These are phyloP conservation scores for Papiliotrema laurentii DNA, from an alignment of 1,284 basidiomycete genomes.

Conservation along the genomic window DNA sequence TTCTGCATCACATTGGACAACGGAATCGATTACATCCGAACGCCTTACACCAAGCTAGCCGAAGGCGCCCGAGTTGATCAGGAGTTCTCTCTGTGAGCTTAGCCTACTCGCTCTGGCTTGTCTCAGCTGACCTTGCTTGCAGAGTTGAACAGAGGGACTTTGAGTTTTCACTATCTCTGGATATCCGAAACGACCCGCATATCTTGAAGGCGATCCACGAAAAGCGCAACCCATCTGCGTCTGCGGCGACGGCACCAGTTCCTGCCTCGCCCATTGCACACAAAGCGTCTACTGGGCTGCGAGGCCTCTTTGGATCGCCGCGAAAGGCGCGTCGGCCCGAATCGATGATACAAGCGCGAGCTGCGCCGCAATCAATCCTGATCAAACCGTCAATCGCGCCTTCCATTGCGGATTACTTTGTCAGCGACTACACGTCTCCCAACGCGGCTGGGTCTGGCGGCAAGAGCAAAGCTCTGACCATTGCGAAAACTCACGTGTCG, in stretches of 20 bases:
- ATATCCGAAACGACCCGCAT: constrained; percentile 75
- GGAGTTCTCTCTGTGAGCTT: constrained; percentile 82
- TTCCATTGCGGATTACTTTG: constrained; percentile 75
- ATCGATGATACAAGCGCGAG: constrained; percentile 21
- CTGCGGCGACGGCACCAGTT: constrained; percentile 44
- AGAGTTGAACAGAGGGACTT: constrained; percentile 62
- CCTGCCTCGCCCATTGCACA: constrained; percentile 19
- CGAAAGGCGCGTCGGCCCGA: constrained; percentile 59
- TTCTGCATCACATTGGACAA: constrained; percentile 93
- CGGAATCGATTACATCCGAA: constrained; percentile 93
- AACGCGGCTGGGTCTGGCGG: too few relatives aligned
- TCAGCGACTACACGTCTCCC: constrained; percentile 24
- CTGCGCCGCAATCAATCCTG: constrained; percentile 12
- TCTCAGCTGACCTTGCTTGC: constrained; percentile 1
- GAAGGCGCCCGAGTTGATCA: constrained; percentile 72
- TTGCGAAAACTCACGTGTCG: constrained; percentile 73
- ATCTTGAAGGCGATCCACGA: constrained; percentile 60
- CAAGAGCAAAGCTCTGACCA: constrained; percentile 48
- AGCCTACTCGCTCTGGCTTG: neutral
- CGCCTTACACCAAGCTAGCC: constrained; percentile 67
- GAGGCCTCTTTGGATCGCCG: constrained; percentile 68
- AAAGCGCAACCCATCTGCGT: constrained; percentile 45
- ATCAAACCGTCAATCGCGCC: constrained; percentile 30
- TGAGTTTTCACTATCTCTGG: constrained; percentile 81
- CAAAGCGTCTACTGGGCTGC: constrained; percentile 55